Base-by-base conservation (phyloP, 2,329 filamentous ascomycete species). In the Microcyclosporella mali region DNA sequence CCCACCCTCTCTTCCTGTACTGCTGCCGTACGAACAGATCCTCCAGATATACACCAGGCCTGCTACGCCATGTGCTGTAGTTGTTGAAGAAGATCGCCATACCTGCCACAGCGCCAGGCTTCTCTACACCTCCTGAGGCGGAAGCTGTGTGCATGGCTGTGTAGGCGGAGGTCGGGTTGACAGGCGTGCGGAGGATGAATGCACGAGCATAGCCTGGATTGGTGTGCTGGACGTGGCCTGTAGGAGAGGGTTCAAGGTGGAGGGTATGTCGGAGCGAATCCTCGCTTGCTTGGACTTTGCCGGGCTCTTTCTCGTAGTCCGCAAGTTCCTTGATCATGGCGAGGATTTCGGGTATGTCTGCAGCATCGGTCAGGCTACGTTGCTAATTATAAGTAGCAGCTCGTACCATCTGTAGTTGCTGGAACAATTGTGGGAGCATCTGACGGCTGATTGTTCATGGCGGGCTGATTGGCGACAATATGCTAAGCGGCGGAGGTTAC, bases 31-130 rank as follows among this genome's bases (percentile, higher is more conserved):
- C 87, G 59, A 83, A 95, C n/a, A 97, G 71, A 61, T 97, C 90
- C 65, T 97, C 90, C 29, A 97, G 81, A 65, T 94, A 95, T 59
- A 98, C 85, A 2, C 90, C 90, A 0, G 89, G 80, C 34, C 78
- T 78, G n/a, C 85, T 79, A 7, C 85, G 79, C 92, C 92, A 97
- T 0, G 90, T 95, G 60, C 82, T 88, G 69, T 95, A 97, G 68
- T 90, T 97, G 73, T 90, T 88, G 66, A 94, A 97, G 70, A 88
- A 95, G 31, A 95, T 68, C 1, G 88, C 88, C 77, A 95, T 87
- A 36, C 84, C 88, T 0, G 79, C 85, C 64, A 78, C 60, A 35
- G 25, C 64, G 53, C 38, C 52, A 29, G 44, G 58, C 49, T 46
- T 52, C 64, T 30, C 68, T 60, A 27, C 41, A 3, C 33, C 31